Evolutionary conservation across 106 monocot genomes (phyloP).

Genomic region (Dendrobium nobile): DNA sequence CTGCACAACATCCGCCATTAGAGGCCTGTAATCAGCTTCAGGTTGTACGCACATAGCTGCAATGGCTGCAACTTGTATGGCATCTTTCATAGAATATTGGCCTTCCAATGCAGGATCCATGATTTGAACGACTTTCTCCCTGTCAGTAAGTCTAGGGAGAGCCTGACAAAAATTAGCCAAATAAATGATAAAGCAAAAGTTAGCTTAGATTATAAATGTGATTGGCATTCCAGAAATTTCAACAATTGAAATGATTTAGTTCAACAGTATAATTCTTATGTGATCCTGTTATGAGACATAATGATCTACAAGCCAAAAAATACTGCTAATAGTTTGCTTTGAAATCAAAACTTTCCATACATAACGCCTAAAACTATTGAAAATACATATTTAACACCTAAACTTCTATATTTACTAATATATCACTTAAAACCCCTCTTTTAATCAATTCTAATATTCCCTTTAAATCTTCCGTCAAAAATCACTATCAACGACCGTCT

Average conservation of each 20-base stretch:
- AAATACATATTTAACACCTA: too few species aligned
- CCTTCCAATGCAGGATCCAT: slow-evolving; percentile 92
- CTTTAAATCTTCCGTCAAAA: too few species aligned
- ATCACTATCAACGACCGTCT: too few species aligned
- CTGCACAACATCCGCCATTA: slow-evolving; percentile 98
- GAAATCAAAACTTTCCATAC: too few species aligned
- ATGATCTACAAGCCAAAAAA: background rate
- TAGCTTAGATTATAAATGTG: too few species aligned
- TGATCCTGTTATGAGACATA: background rate
- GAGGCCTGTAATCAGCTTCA: slow-evolving; percentile 92
- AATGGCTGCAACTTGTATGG: slow-evolving; percentile 94
- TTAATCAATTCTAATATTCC: too few species aligned
- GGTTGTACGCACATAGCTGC: slow-evolving; percentile 97
- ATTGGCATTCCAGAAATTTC: too few species aligned
- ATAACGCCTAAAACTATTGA: too few species aligned
- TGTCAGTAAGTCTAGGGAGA: slow-evolving; percentile 72
- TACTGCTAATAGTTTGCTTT: too few species aligned
- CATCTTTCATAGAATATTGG: slow-evolving; percentile 82
- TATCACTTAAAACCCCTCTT: too few species aligned
- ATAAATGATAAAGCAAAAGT: background rate
- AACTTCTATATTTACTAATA: too few species aligned
- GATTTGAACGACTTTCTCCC: slow-evolving; percentile 78
- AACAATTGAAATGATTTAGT: too few species aligned
- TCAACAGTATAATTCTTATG: background rate
- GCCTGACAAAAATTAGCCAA: slow-evolving; percentile 30